Evolutionary conservation across 257 asterid genomes (phyloP).

Genomic region (Schizonepeta tenuifolia): DNA sequence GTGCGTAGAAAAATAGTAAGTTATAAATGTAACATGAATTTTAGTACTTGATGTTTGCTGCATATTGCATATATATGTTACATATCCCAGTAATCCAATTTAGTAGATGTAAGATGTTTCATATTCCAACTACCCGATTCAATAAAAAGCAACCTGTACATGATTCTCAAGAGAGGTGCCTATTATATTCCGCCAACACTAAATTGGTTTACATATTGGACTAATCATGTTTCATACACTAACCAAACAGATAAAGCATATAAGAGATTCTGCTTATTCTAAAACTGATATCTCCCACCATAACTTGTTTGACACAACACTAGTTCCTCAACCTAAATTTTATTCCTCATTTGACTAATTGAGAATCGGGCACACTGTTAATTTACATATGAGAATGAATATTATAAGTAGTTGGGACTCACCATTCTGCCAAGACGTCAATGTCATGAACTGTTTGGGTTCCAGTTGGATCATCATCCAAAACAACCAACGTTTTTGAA

Average conservation of each 20-base stretch:
- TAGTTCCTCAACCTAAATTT: constrained; percentile 17
- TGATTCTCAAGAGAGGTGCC: background rate
- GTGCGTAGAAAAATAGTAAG: no score
- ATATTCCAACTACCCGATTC: background rate
- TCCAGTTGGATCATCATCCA: constrained; percentile 99
- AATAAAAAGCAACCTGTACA: background rate
- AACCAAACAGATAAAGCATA: background rate
- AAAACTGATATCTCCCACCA: constrained; percentile 19
- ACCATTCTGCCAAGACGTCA: constrained; percentile 97
- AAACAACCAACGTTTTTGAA: constrained; percentile 78
- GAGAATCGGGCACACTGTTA: constrained; percentile 2
- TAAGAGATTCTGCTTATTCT: constrained; percentile 1
- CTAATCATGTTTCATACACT: constrained; percentile 1
- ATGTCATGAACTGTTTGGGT: constrained; percentile 97
- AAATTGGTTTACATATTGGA: background rate
- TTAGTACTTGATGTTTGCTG: no score
- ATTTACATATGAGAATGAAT: constrained; percentile 17
- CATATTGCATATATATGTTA: no score
- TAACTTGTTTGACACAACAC: constrained; percentile 25
- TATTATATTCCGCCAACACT: background rate
- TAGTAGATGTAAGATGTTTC: no score
- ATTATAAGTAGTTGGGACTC: constrained; percentile 38
- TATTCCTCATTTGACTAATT: constrained; percentile 5
- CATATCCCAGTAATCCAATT: no score
- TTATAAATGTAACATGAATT: no score